Evolutionary conservation across 2,329 filamentous ascomycete species (phyloP), one percentile per base, ranked within the genome.

Genomic region (Botrytis deweyae): DNA sequence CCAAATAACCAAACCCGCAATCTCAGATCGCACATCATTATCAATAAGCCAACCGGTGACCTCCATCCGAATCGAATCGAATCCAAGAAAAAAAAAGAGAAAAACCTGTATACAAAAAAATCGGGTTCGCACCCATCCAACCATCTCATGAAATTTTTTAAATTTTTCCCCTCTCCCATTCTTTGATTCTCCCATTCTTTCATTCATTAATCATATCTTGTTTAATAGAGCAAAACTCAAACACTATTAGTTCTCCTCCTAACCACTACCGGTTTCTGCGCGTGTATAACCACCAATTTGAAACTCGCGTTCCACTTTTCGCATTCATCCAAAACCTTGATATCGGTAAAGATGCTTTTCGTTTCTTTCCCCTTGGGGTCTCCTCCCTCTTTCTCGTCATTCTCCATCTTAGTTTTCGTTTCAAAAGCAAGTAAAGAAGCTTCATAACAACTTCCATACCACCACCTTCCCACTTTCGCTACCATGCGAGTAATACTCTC

Each of bases 391-490:
- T 36, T 42, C 40, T 25, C 8, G 4, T 29, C 8, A 8, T 29
- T 72, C 16, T 55, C 59, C n/a, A 20, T 67, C 36, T 25, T 69
- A 0, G 18, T 58, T 22, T 46, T 38, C n/a, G 69, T 38, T 46
- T 44, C 58, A 22, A 46, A 52, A 9, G 44, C 25, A 40, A 66
- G n/a, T 36, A 70, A 18, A 64, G 68, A 64, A 66, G 22, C 36
- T 83, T 98, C 95, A 81, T 98, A 98, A 85, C 95, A 98, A 70
- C 92, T 90, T 16, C 90, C 93, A 83, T 97, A 98, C 96, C 96
- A 99, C 94, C 95, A 98, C 62, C 96, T 88, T 2, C 94, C 95
- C 18, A 98, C 95, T 76, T 91, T 92, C 25, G 94, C 92, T 36
- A 98, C 94, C 87, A 97, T 97, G 80, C 93, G 95, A 22, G 94